Evolutionary conservation across 106 monocot genomes (phyloP).

Genomic region (Apostasia ramifera): DNA sequence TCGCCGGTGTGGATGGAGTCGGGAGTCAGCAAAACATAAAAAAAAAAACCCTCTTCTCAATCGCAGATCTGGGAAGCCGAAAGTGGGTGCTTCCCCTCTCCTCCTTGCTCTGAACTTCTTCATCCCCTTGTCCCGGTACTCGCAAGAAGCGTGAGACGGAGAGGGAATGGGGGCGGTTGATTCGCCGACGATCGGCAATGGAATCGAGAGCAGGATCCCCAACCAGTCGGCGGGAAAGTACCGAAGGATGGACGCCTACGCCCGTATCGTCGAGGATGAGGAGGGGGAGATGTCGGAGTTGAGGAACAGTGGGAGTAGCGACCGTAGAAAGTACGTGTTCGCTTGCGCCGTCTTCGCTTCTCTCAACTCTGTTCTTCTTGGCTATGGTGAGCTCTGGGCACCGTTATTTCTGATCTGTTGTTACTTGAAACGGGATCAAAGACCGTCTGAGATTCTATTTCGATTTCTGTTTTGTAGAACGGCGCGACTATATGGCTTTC

Average conservation of each 20-base stretch:
- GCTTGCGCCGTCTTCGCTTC: conserved; percentile 94
- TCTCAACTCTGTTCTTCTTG: conserved; percentile 93
- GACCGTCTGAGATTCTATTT: too few relatives aligned
- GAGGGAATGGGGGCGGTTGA: conserved; percentile 3
- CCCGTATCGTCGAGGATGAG: conserved; percentile 10
- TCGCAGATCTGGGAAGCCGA: too few relatives aligned
- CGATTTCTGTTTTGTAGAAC: too few relatives aligned
- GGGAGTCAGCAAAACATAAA: too few relatives aligned
- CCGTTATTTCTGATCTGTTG: too few relatives aligned
- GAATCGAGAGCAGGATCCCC: conserved; percentile 19
- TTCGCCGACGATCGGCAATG: conserved; percentile 11
- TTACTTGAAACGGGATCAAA: too few relatives aligned
- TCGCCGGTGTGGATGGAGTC: too few relatives aligned
- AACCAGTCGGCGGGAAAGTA: conserved; percentile 45
- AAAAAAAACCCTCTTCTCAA: too few relatives aligned
- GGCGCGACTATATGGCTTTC: too few relatives aligned
- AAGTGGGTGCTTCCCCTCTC: too few relatives aligned
- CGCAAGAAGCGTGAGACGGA: neutral
- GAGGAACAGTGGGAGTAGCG: conserved; percentile 5
- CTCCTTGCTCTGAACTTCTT: too few relatives aligned
- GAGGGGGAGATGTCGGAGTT: neutral
- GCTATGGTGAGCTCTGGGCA: conserved; percentile 55
- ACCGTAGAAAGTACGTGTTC: conserved; percentile 60
- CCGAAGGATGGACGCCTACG: conserved; percentile 40
- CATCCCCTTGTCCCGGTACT: too few relatives aligned